A percentile compares a stretch with the other conserved stretches of the same genome.
Conservation (phyloP, 2,329 filamentous ascomycete species). For the Cryphonectria radicalis region DNA sequence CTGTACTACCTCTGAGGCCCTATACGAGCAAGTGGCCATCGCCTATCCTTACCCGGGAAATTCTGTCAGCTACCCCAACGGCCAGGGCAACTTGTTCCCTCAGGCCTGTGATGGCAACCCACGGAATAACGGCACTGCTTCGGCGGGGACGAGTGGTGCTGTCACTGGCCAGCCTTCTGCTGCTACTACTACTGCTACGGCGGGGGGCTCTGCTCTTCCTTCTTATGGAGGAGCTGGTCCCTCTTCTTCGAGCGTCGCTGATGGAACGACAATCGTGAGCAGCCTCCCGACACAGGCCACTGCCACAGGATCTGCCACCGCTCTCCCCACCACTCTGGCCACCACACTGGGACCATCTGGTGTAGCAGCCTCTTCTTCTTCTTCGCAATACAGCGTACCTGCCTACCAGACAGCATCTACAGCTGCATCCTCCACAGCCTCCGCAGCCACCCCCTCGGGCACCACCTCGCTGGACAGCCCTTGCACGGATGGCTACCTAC, state of each 20-base stretch:
- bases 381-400: not conserved
- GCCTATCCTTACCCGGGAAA: constrained; percentile 67
- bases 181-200: not conserved
- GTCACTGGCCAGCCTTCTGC: not conserved
- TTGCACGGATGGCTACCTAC: constrained; percentile 23
- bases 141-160: not conserved
- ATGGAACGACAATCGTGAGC: not conserved
- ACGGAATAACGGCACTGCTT: constrained; percentile 21
- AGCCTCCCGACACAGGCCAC: not conserved
- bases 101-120: constrained; percentile 40
- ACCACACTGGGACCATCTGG: not conserved
- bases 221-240: not conserved
- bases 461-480: constrained; percentile 5
- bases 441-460: not conserved
- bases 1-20: constrained; percentile 57
- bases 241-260: not conserved
- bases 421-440: not conserved
- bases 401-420: not conserved
- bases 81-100: constrained; percentile 38
- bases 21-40: constrained; percentile 48
- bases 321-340: not conserved
- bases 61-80: constrained; percentile 50
- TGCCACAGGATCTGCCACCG: too few species aligned
- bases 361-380: not conserved
- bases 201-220: not conserved